Conservation (phyloP, 2,329 filamentous ascomycete species). For the Dactylellina sp. region DNA sequence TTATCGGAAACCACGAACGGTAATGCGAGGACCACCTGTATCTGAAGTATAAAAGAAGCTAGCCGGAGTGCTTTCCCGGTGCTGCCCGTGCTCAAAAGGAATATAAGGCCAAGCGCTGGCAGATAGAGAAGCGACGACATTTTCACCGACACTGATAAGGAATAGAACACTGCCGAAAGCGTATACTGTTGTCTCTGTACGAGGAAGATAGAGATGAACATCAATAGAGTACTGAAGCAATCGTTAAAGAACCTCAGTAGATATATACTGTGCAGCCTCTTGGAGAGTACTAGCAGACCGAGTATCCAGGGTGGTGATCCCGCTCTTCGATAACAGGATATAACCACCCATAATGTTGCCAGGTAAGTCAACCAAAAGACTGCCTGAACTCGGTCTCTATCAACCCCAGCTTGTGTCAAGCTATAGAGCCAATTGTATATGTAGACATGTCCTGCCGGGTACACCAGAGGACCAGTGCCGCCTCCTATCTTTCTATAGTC, state of each 20-base stretch:
- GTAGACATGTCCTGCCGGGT: conserved; percentile 93
- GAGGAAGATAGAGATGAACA: conserved; percentile 83
- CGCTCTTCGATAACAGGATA: conserved; percentile 82
- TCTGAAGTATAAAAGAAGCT: conserved; percentile 77
- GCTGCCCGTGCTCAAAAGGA: conserved; percentile 77
- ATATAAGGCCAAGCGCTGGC: conserved; percentile 80
- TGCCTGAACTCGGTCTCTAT: conserved; percentile 84
- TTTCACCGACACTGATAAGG: conserved; percentile 87
- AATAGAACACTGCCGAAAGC: conserved; percentile 77
- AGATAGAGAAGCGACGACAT: conserved; percentile 89
- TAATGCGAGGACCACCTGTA: conserved; percentile 76
- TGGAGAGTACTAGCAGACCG: conserved; percentile 85
- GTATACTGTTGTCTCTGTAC: conserved; percentile 82
- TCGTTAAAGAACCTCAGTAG: conserved; percentile 95
- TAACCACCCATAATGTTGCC: conserved; percentile 77
- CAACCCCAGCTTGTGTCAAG: conserved; percentile 78
- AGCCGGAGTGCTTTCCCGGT: conserved; percentile 74
- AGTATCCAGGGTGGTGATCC: conserved; percentile 87
- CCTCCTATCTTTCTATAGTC: conserved; percentile 89
- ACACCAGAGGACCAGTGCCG: conserved; percentile 91
- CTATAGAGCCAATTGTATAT: conserved; percentile 84
- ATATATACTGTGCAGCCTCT: conserved; percentile 93
- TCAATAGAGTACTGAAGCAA: conserved; percentile 83
- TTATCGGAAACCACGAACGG: conserved; percentile 75
- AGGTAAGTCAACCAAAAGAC: conserved; percentile 86